These are phyloP conservation scores for Paspalum notatum DNA, from an alignment of 176 grass and related monocot species.

Conservation along the genomic window DNA sequence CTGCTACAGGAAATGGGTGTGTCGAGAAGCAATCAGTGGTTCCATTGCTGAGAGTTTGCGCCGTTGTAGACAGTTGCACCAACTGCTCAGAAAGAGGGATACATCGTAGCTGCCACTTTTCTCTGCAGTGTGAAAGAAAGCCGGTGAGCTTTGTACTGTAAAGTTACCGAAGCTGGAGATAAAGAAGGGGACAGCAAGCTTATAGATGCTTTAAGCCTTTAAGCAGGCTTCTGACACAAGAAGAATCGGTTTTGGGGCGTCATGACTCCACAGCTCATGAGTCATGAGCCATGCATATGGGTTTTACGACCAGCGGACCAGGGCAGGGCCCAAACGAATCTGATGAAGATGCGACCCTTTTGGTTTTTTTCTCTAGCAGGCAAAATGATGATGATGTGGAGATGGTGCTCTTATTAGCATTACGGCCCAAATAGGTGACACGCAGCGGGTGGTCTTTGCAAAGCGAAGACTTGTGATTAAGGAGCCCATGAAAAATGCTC, in stretches of 20 bases:
- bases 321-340: neutral
- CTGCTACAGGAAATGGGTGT: neutral
- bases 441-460: too few species aligned
- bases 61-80: slow-evolving; percentile 3
- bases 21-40: neutral
- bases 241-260: slow-evolving; percentile 39
- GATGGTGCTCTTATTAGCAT: neutral
- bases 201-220: slow-evolving; percentile 51
- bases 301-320: neutral
- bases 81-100: neutral
- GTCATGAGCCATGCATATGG: neutral
- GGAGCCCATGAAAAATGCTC: too few species aligned
- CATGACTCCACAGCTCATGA: neutral
- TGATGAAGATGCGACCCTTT: neutral
- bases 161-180: slow-evolving; percentile 29
- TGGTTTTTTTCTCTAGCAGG: too few species aligned
- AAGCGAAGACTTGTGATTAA: too few species aligned
- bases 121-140: slow-evolving; percentile 38
- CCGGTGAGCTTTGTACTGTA: slow-evolving; percentile 47
- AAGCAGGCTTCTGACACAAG: slow-evolving; percentile 48
- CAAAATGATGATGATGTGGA: too few species aligned
- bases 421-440: too few species aligned
- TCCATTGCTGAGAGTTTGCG: neutral
- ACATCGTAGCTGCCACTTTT: neutral
- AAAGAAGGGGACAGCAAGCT: slow-evolving; percentile 31